Evolutionary conservation across 2,329 filamentous ascomycete genomes (phyloP), one percentile per base, ranked within the genome.

Genomic region (Cercospora beticola): DNA sequence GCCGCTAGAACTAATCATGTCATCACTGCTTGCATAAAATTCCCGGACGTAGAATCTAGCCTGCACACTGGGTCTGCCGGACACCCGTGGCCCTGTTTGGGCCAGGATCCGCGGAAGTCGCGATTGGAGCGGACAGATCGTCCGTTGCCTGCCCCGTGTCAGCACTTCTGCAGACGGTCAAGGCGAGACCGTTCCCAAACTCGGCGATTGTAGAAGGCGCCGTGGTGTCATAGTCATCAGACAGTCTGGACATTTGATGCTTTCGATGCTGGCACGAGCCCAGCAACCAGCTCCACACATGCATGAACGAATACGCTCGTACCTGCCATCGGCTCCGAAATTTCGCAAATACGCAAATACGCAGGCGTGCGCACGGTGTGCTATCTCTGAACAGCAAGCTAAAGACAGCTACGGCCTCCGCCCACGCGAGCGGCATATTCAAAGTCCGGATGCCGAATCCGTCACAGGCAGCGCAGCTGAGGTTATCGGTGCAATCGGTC

Each of bases 21-120:
- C 56, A 36, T 59, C 56, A 58, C 56, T 30, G 54, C 54, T 36
- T 58, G 56, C 56, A 58, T 58, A 58, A 59, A 54, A 59, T 59
- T 59, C 28, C 28, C 56, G 28, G 56, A 36, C 28, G 28, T 2
- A n/a, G n/a, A n/a, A n/a, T n/a, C n/a, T n/a, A 31, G 56, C 56
- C 30, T 59, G 49, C 49, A 40, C 36, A 1, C 36, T 40, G 28
- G 16, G 26, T 59, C 56, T 33, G 56, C 56, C 56, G 56, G 28
- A 14, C 56, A 33, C 18, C 56, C 56, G 56, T 36, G n/a, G 31
- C 56, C 56, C 16, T n/a, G n/a, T 21, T 30, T 21, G n/a, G 56
- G 49, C 56, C 56, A 18, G 56, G 31, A 59, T 59, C 31, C 28
- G 31, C 56, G 30, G 49, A 16, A 21, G 56, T 59, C n/a, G 56